Percentiles rank a stretch among this genome's conserved stretches.
Evolutionary conservation across 441 rosid genomes (phyloP).

Genomic region (Cnidoscolus chayamansa): DNA sequence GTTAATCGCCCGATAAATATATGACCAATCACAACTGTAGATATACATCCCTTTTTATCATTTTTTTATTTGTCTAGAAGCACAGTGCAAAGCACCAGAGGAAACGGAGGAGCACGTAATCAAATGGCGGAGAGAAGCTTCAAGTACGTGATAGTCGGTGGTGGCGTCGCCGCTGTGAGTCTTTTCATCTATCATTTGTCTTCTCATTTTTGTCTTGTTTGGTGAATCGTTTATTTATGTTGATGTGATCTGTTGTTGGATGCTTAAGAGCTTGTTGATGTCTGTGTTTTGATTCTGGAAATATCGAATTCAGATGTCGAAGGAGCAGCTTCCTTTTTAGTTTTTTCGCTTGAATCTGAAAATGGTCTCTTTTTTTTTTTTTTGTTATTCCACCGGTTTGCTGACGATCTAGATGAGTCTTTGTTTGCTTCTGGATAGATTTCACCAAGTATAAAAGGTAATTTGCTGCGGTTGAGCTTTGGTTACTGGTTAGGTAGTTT

Average conservation of each 20-base stretch:
- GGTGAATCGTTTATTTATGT: neutral
- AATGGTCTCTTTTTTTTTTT: neutral
- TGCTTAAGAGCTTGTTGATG: neutral
- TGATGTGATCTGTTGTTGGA: neutral
- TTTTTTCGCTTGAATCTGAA: neutral
- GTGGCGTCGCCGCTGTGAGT: conserved; percentile 91
- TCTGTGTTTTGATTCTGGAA: neutral
- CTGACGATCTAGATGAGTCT: neutral
- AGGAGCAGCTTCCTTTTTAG: neutral
- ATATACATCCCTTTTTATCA: no score
- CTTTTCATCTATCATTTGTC: conserved; percentile 1
- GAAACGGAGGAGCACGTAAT: neutral
- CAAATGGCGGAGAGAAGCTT: conserved; percentile 76
- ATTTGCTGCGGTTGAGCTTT: neutral
- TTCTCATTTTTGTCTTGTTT: neutral
- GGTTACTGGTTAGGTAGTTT: neutral
- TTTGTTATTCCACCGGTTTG: neutral
- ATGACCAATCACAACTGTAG: neutral
- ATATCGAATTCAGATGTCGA: neutral
- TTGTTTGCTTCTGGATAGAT: neutral
- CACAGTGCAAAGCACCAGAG: neutral
- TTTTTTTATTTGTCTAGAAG: neutral
- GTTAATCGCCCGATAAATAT: neutral
- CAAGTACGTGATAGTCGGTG: conserved; percentile 88
- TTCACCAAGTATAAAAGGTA: neutral